A percentile compares a stretch with the other conserved stretches of the same genome.
Evolutionary conservation across 78 protist species (phyloP).

Genomic region (Mastigamoeba balamuthi): DNA sequence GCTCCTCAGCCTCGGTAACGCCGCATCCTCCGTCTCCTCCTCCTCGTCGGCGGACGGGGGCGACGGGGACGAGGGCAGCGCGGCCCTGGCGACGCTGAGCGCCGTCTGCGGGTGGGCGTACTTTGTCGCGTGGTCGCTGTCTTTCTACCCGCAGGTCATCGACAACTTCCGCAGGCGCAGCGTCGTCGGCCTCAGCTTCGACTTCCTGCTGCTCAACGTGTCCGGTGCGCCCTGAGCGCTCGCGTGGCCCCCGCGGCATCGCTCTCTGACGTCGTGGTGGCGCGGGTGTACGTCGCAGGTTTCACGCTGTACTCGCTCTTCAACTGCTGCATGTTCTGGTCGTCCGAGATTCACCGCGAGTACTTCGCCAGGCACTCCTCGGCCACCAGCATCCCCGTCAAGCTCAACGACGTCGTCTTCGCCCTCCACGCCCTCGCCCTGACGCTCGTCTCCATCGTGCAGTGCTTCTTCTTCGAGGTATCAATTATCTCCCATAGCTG

Average conservation of each 20-base stretch:
- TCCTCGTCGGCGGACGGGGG: too few relatives aligned
- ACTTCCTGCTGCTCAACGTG: conserved; percentile 57
- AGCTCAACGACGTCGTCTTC: conserved; percentile 70
- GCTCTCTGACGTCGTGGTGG: too few relatives aligned
- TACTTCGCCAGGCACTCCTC: conserved; percentile 20
- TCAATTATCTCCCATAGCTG: too few relatives aligned
- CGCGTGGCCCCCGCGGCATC: too few relatives aligned
- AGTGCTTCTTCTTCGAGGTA: conserved; percentile 67
- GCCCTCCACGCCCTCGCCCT: conserved; percentile 72
- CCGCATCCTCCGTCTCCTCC: too few relatives aligned
- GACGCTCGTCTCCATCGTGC: conserved; percentile 36
- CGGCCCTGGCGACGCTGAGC: conserved; percentile 2
- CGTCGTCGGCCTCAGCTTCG: conserved; percentile 62
- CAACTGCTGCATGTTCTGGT: conserved; percentile 29
- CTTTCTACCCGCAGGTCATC: conserved; percentile 80
- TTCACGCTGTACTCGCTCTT: conserved; percentile 58
- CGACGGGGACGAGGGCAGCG: too few relatives aligned
- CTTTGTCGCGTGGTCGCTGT: conserved; percentile 71
- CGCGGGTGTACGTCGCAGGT: too few relatives aligned
- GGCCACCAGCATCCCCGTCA: conserved; percentile 58
- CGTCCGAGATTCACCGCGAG: conserved; percentile 9
- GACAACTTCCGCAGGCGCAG: conserved; percentile 48
- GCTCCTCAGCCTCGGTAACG: too few relatives aligned
- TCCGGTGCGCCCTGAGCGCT: too few relatives aligned
- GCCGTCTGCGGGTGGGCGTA: conserved; percentile 65